These are phyloP conservation scores for Alternaria brassicae DNA, from an alignment of 2,329 filamentous ascomycete species.

Conservation along the genomic window DNA sequence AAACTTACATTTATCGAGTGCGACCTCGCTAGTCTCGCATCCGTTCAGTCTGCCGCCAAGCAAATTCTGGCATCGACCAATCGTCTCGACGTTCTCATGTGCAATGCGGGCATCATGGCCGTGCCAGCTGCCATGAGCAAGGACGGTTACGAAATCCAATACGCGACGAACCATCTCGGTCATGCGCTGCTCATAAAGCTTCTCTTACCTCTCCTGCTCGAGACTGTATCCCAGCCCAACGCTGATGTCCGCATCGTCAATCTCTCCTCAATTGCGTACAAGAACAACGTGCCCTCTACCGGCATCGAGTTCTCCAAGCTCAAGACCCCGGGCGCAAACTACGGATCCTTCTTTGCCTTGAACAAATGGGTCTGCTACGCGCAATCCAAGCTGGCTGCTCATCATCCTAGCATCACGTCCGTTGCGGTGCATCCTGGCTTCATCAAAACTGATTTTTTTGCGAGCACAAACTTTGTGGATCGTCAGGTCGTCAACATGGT, in stretches of 20 bases:
- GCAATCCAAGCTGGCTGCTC: slow-evolving; percentile 55
- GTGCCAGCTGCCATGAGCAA: slow-evolving; percentile 48
- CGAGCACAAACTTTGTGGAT: slow-evolving; percentile 34
- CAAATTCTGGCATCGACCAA: slow-evolving; percentile 37
- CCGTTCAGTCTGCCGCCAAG: slow-evolving; percentile 9
- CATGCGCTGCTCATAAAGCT: slow-evolving; percentile 57
- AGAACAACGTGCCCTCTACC: slow-evolving; percentile 21
- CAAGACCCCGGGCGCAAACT: slow-evolving; percentile 19
- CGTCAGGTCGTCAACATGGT: not conserved
- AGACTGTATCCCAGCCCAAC: slow-evolving; percentile 49
- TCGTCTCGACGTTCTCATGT: slow-evolving; percentile 55
- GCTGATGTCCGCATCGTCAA: slow-evolving; percentile 57
- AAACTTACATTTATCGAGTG: slow-evolving; percentile 6
- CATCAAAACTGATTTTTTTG: slow-evolving; percentile 55
- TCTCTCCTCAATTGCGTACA: slow-evolving; percentile 45
- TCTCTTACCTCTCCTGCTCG: slow-evolving; percentile 52
- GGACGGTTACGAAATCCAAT: slow-evolving; percentile 59
- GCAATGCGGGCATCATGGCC: slow-evolving; percentile 57
- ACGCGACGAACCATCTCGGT: slow-evolving; percentile 60
- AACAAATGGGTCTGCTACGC: slow-evolving; percentile 54
- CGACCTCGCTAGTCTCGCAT: slow-evolving; percentile 9
- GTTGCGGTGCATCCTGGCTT: slow-evolving; percentile 59
- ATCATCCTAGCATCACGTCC: slow-evolving; percentile 55
- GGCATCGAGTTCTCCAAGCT: slow-evolving; percentile 45
- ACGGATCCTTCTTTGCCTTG: slow-evolving; percentile 37